Evolutionary conservation across 2,329 filamentous ascomycete genomes (phyloP), one percentile per base, ranked within the genome.

Genomic region (Ceratocystis alfenasii): DNA sequence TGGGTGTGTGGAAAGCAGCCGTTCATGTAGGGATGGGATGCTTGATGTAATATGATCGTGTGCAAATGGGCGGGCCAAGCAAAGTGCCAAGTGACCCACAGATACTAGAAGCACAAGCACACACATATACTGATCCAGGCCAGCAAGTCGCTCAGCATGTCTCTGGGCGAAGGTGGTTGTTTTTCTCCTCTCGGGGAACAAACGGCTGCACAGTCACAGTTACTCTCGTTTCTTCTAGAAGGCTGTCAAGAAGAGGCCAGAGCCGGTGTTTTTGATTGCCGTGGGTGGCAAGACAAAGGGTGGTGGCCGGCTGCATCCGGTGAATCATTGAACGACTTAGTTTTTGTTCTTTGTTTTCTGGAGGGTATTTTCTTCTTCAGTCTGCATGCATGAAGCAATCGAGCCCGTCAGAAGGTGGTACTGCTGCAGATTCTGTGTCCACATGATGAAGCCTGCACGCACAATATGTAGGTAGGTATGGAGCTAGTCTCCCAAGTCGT

Each of bases 21-120:
- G 53, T 57, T 17, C 53, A 57, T 57, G 53, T 57, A 28, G 10
- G 15, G 25, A 57, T 28, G 5, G 12, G 7, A 22, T 50, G 15
- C 22, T 57, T 12, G 25, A 57, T 57, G 53, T 57, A 57, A 57
- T n/a, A 57, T 5, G 53, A 50, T 50, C 46, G 22, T 50, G 46
- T 50, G 22, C 22, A 50, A 3, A 50, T n/a, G 6, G n/a, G n/a
- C n/a, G 6, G n/a, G n/a, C n/a, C n/a, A 50, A 20, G n/a, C n/a
- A 7, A 20, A 20, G 46, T 50, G 46, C 36, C 36, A 12, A 41
- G 10, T 41, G 36, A 41, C 36, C 36, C 36, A 12, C 30, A 33
- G 30, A 33, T 7, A 7, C 30, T 48, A 48, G 20, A 48, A 48
- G 45, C 15, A n/a, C 30, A 33, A 7, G 30, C 30, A 33, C 10